Evolutionary conservation across 1,284 basidiomycete genomes (phyloP), one percentile per base, ranked within the genome.

Genomic region (Leccinum pachyderme): DNA sequence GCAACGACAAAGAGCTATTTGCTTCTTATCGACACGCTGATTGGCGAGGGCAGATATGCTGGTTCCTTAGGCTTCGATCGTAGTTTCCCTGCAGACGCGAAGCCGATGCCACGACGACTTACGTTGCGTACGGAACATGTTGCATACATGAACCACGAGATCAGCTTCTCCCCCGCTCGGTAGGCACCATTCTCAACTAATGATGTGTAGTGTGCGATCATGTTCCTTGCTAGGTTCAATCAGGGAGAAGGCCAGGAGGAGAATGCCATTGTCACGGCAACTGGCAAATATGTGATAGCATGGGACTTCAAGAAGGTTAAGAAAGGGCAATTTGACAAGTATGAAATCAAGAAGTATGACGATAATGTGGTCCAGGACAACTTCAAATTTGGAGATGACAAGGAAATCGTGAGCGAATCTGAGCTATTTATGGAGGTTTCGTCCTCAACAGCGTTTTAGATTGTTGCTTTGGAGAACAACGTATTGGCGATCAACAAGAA

Each of bases 301-400:
- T 96, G 93, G 95, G 95, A 98, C 81, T 96, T 99, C 72, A 84
- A 82, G 47, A 93, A 95, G 63, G 91, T 98, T 63, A 98, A 96
- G 81, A 88, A 89, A 72, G 95, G 95, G 53, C 83, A 85, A 51
- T 78, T 90, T 44, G 91, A 95, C 72, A 90, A 90, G 69, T 98
- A 98, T 69, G 93, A 96, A 66, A 95, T 98, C 77, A 96, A 96
- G 81, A 90, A 91, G 75, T 96, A 97, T 69, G 91, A 95, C 65
- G 95, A 97, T 63, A 81, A 84, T 49, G 95, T 99, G 57, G 94
- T 99, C 0, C 94, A 96, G 59, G 95, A 98, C 72, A 93, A 90
- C 74, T 98, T 98, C 84, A 92, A 89, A 73, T 97, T 93, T 68
- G 94, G 93, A 18, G 91, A 95, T 62, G 94, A 97, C 74, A 91